Evolutionary conservation across 106 monocot species (phyloP).

Genomic region (Phalaenopsis equestris): DNA sequence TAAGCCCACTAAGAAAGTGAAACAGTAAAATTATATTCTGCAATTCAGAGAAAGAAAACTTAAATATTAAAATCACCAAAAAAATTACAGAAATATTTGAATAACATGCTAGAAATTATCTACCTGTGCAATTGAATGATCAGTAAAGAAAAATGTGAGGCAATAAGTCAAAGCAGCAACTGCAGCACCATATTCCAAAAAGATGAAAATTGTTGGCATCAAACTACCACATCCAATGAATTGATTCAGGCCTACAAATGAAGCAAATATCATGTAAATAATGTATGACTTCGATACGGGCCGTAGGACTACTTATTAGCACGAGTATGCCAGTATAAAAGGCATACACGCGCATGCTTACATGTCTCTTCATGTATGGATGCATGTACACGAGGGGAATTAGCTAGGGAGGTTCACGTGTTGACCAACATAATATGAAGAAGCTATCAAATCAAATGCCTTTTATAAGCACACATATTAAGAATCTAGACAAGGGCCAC

Average conservation of each 20-base stretch:
- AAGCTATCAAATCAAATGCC: too few relatives aligned
- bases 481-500: too few relatives aligned
- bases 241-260: conserved; percentile 50
- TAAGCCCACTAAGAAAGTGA: conserved; percentile 78
- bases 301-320: neutral
- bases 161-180: conserved; percentile 85
- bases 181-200: conserved; percentile 73
- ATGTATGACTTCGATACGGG: neutral
- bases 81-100: neutral
- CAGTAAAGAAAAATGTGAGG: conserved; percentile 86
- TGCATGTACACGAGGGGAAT: neutral
- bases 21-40: conserved; percentile 86
- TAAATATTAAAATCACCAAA: neutral
- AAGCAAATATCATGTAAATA: conserved; percentile 7
- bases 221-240: conserved; percentile 75
- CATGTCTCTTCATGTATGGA: too few relatives aligned
- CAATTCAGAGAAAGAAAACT: conserved; percentile 18
- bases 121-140: conserved; percentile 88
- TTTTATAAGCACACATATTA: too few relatives aligned
- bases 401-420: too few relatives aligned
- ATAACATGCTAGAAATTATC: neutral
- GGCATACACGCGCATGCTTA: too few relatives aligned
- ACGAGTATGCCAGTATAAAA: too few relatives aligned
- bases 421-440: too few relatives aligned
- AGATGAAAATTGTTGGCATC: conserved; percentile 55